Conservation (phyloP, 108 stramenopile species). For the Stephanodiscus triporus region DNA sequence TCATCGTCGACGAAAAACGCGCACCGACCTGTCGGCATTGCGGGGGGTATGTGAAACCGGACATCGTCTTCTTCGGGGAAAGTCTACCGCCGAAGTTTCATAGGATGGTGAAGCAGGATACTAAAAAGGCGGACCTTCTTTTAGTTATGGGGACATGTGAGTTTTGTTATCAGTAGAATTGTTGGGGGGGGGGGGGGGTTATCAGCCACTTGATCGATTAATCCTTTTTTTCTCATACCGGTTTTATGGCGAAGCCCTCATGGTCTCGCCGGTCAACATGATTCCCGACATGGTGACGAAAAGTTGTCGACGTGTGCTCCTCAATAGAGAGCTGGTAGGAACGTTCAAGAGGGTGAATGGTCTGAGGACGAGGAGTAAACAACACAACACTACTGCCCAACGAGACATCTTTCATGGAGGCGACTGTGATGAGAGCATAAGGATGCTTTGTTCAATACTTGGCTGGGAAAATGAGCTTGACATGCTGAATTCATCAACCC, state of each 20-base stretch:
- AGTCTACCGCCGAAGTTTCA: constrained; percentile 74
- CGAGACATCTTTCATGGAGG: constrained; percentile 77
- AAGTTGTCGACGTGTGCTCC: constrained; percentile 58
- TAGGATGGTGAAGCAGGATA: constrained; percentile 53
- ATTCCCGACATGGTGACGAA: constrained; percentile 71
- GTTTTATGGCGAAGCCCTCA: constrained; percentile 12
- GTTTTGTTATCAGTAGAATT: constrained; percentile 68
- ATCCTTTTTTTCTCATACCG: background rate
- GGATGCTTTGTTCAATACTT: constrained; percentile 52
- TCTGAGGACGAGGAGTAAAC: constrained; percentile 45
- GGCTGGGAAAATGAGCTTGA: constrained; percentile 79
- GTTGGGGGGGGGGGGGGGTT: constrained; percentile 10
- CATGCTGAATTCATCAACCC: constrained; percentile 35
- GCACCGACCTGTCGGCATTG: constrained; percentile 74
- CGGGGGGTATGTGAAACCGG: constrained; percentile 89
- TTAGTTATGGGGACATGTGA: constrained; percentile 88
- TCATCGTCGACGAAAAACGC: constrained; percentile 61
- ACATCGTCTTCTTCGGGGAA: constrained; percentile 98
- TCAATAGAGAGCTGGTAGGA: constrained; percentile 80
- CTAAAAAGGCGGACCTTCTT: constrained; percentile 67
- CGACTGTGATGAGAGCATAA: constrained; percentile 81
- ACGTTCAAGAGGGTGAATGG: constrained; percentile 44
- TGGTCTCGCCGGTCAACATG: constrained; percentile 64
- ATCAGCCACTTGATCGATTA: constrained; percentile 8
- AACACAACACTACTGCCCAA: constrained; percentile 24